phyloP scores from a whole-genome alignment of 768 basidiomycete genomes.

The Termitomyces sp. region DNA sequence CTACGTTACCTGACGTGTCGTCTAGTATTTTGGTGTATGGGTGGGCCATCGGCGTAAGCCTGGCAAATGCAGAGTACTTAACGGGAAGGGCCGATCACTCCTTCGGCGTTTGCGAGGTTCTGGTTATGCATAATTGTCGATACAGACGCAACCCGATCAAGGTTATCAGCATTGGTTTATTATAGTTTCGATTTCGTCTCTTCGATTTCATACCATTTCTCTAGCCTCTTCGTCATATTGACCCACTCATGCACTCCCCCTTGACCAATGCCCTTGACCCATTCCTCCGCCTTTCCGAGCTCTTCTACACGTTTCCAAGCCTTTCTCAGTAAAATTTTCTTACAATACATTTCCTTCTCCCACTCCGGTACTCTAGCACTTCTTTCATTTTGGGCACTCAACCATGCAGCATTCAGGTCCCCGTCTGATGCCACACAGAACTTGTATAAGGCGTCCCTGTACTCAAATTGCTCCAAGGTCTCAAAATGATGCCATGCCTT shows the following conservation, averaged over 20 bases:
- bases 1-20: neutral
- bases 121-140: neutral
- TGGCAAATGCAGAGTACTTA: neutral
- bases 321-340: slow-evolving; percentile 43
- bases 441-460: slow-evolving; percentile 56
- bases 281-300: slow-evolving; percentile 53
- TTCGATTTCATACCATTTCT: slow-evolving; percentile 27
- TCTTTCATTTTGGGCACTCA: slow-evolving; percentile 1
- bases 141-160: neutral
- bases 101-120: neutral
- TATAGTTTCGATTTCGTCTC: slow-evolving; percentile 10
- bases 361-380: slow-evolving; percentile 41
- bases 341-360: slow-evolving; percentile 54
- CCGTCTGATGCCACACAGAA: slow-evolving; percentile 32
- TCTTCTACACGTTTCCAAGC: slow-evolving; percentile 60
- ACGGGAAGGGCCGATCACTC: neutral
- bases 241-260: slow-evolving; percentile 61
- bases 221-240: slow-evolving; percentile 34
- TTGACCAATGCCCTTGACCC: slow-evolving; percentile 63
- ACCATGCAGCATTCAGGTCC: slow-evolving; percentile 7
- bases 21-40: neutral
- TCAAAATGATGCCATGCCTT: slow-evolving; percentile 56
- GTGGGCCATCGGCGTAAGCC: neutral
- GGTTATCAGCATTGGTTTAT: neutral
- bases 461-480: slow-evolving; percentile 58